Percentiles rank a stretch among this genome's conserved stretches.
Conservation (phyloP, 2,329 filamentous ascomycete species). For the Zalaria sp. region DNA sequence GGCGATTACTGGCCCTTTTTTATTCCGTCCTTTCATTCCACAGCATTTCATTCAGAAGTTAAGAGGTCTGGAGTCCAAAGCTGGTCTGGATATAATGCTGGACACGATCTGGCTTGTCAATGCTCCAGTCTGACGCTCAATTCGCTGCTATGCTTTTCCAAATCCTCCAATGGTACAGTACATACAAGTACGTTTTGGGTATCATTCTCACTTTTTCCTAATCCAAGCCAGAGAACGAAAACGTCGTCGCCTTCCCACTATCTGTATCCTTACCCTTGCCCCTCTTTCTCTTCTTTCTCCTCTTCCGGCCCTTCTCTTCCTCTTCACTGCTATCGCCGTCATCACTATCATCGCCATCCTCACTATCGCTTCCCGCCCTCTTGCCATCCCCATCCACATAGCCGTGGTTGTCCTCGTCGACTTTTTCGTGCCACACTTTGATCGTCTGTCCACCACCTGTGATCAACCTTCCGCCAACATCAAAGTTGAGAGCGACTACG, state of each 20-base stretch:
- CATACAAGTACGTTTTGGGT: background rate
- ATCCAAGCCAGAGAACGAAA: constrained; percentile 1
- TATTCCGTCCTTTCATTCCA: no score
- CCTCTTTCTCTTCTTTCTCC: constrained; percentile 28
- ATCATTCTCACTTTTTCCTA: background rate
- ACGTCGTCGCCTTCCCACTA: background rate
- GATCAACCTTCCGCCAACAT: constrained; percentile 74
- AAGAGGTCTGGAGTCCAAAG: no score
- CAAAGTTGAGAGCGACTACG: constrained; percentile 70
- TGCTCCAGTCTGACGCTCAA: no score
- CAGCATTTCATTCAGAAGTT: no score
- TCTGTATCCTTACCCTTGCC: constrained; percentile 13
- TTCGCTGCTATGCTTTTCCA: no score
- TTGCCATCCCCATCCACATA: constrained; percentile 24
- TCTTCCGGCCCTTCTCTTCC: constrained; percentile 24
- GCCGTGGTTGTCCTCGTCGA: constrained; percentile 33
- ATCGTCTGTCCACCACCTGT: constrained; percentile 74
- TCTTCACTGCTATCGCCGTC: constrained; percentile 32
- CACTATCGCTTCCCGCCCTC: constrained; percentile 36
- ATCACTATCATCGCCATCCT: constrained; percentile 27
- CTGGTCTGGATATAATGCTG: no score
- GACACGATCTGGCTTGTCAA: no score
- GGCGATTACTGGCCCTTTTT: no score
- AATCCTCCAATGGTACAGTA: no score
- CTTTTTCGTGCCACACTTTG: constrained; percentile 73